Base-by-base conservation (phyloP, 1,139 yeast genomes). In the Cylindricascospora bacillispora region DNA sequence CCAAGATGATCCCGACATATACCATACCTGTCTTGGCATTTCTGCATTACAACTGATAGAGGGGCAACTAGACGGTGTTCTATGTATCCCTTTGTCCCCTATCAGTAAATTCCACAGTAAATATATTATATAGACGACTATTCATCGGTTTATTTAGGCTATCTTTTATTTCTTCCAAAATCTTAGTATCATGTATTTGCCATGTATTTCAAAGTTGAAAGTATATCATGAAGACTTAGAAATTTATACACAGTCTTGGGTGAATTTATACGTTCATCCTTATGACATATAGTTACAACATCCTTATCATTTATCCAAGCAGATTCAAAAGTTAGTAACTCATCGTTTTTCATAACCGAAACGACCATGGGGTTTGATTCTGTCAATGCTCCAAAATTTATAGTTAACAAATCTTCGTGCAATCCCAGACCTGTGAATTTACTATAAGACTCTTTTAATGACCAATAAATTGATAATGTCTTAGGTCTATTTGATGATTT, bases 371-470 rank as follows among this genome's bases (percentile, higher is more conserved):
- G 22, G 12, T 18, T n/a, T 7, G 9, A 18, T 18, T 7, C 9
- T 3, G 13, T 5, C 6, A 31, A 10, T 3, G 18, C 24, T 3
- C 42, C 42, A 27, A 49, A 56, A 33, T 57, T 48, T 25, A 57
- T 57, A 0, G 42, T 32, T 3, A 40, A 32, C 34, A 76, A 52
- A 25, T 73, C 73, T 12, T 65, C 56, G 37, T 73, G 68, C 16
- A 78, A 54, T 0, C 92, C 89, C 13, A 63, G 53, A 0, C 89
- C 89, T 4, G 66, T 40, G 15, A 62, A 63, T 43, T 78, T 79
- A 3, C 77, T 65, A 40, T 70, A 76, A 20, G 80, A 69, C 46
- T 79, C 92, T 44, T 79, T 79, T 32, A 78, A 48, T 0, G 89
- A 76, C 92, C 89, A 79, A 20, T 67, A 59, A 30, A 69, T 71